Percentiles rank a stretch among this genome's conserved stretches.
Evolutionary conservation across 257 asterid genomes (phyloP).

Genomic region (Coffea canephora): DNA sequence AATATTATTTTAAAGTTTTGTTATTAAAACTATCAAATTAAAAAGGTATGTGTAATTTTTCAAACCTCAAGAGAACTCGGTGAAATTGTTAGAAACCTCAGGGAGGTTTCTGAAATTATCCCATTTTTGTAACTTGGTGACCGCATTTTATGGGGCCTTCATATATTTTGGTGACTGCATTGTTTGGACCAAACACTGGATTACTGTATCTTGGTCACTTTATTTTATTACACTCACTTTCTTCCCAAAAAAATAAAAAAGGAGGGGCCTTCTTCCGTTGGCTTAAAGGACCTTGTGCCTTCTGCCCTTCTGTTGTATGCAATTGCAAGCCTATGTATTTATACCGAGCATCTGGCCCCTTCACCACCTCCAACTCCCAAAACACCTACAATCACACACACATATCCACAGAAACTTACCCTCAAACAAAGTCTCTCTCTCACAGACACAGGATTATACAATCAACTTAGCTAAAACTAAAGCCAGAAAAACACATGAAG

Average conservation of each 20-base stretch:
- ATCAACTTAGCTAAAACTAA: not conserved
- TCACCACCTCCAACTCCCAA: constrained; percentile 15
- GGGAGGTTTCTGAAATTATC: no score
- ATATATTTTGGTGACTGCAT: no score
- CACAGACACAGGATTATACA: not conserved
- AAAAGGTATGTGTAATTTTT: no score
- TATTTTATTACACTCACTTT: no score
- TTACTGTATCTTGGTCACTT: no score
- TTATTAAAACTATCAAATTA: no score
- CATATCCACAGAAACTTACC: not conserved
- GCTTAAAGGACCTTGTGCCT: not conserved
- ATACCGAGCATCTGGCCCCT: constrained; percentile 20
- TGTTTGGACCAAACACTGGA: no score
- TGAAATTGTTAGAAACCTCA: no score
- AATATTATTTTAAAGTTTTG: no score
- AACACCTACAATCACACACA: not conserved
- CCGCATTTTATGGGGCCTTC: constrained; percentile 1
- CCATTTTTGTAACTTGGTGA: not conserved
- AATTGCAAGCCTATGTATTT: constrained; percentile 15
- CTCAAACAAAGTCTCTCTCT: not conserved
- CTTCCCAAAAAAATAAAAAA: no score
- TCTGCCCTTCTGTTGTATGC: constrained; percentile 13
- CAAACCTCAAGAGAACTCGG: no score
- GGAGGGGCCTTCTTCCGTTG: not conserved
- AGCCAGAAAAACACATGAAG: constrained; percentile 17